Base-by-base conservation (phyloP, 208 protist genomes). In the Herpetomonas tarakana region DNA sequence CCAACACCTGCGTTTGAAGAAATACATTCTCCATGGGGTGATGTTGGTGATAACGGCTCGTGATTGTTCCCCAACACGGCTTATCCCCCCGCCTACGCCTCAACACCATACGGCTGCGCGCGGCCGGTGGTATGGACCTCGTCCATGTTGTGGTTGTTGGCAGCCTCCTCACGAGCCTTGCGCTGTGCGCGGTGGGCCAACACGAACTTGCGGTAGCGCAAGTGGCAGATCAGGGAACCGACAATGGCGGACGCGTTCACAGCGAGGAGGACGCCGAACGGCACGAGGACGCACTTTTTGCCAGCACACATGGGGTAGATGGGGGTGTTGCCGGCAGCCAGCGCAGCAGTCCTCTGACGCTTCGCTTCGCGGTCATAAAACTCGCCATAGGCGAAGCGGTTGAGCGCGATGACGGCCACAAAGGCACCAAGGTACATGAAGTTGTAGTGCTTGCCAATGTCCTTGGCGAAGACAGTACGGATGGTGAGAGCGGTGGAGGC, bases 391-490 rank as follows among this genome's bases (percentile, higher is more conserved):
- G 67, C 74, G 35, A 84, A 86, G 26, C 70, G 73, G 58, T 86
- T 90, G 46, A 86, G 68, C 22, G 71, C 72, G 45, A 90, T 80
- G 7, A 79, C 76, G 11, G 79, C 69, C 3, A 78, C 58, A 35
- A 83, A 68, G 50, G 61, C 79, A 28, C 79, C 74, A 6, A 70
- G 71, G 54, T 76, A 89, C 62, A 81, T 70, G 30, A 89, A 84
- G 66, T 83, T 82, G 72, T 88, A 88, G 71, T 84, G 74, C 74
- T 88, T 88, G 39, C 81, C 82, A 18, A 83, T 78, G 46, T 89
- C 77, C 65, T 81, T 76, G 19, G 78, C 69, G 39, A 83, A 89
- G 12, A 89, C 2, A 1, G 64, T 64, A 12, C 71, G 78, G 22
- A 81, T 56, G 19, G 56, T 64, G 9, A 89, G 58, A 3, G 69